Base-by-base conservation (phyloP, 371 early-diverging fungal genomes). In the Saksenaea oblongispora region DNA sequence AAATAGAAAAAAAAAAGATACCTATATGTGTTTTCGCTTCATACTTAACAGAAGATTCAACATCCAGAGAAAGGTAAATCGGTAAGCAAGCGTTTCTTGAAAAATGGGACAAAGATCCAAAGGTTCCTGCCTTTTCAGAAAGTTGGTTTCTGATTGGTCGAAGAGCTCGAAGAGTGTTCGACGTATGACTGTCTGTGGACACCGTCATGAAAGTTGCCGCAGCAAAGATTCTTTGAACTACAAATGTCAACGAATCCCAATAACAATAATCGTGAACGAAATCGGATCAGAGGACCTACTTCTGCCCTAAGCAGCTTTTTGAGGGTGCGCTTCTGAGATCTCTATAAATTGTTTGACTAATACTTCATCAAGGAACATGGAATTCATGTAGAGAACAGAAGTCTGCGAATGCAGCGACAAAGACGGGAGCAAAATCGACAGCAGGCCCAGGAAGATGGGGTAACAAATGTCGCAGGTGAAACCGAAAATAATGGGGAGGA, bases 261-360 rank as follows among this genome's bases (percentile, higher is more conserved):
- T 7, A 31, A 31, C 31, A 54, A 42, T 36, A 44, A 17, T 15
- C 57, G 41, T 2, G 39, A 53, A 24, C 27, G 35, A 3, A 86
- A 87, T 70, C 75, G 80, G 63, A 79, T 89, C 0, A 64, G 85
- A 26, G 90, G 91, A 0, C 90, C 91, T 3, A 82, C 89, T 10
- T 89, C 89, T 56, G 91, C 91, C 34, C 74, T 91, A 31, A 84
- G 83, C 34, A 87, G 86, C 47, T 91, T 90, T 55, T 66, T 91
- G 35, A 77, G 80, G 42, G 82, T 81, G 67, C 62, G 65, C 22
- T 55, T 31, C 58, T 18, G 28, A 26, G 36, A 22, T 24, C 2
- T 57, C 8, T 60, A 11, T 31, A 0, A 3, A 15, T 31, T 34
- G 27, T 26, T 24, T 14, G 27, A 58, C 18, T 18, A n/a, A 44